Base-by-base conservation (phyloP, 2,329 filamentous ascomycete species). In the Trichophyton rubrum region DNA sequence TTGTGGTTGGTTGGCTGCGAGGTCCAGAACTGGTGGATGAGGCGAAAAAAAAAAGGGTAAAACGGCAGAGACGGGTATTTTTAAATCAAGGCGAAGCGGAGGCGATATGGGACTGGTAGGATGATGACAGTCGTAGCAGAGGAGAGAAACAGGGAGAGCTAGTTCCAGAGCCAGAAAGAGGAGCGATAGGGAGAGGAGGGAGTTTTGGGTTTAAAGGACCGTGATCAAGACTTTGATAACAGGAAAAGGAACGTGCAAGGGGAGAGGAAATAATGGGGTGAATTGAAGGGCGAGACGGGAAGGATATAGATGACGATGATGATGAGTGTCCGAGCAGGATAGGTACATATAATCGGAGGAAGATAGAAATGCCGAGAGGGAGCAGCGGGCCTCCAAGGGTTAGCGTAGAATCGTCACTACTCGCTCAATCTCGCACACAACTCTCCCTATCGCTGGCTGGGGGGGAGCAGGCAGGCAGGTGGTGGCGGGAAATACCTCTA, bases 401-500 rank as follows among this genome's bases (percentile, higher is more conserved):
- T 11, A 30, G 27, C 13, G 22, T 9, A 7, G n/a, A 30, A 53
- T 53, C 49, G 49, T 53, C 49, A 38, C 33, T 38, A 9, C 33
- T 38, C 33, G 33, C 33, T 13, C 33, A 38, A 38, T 38, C 33
- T 38, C 33, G 3, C 33, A 38, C 33, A 38, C 33, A 9, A 38
- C 33, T 53, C 22, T 53, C n/a, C 22, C 17, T 47, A 47, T 30
- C n/a, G 49, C 49, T 53, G 49, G 49, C 33, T 38, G 33, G 33
- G 33, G 33, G 33, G 33, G 11, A 13, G 33, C 33, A 17, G 43
- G 43, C 43, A 47, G 49, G 49, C 49, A 57, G 55, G 55, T 57
- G 55, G 55, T 57, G 55, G 55, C 55, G 55, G 55, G 38, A 57
- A 57, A 57, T 41, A 41, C 49, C 55, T 57, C 30, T 57, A 41